Conservation (phyloP, 768 basidiomycete genomes). For the Mycena rosella region DNA sequence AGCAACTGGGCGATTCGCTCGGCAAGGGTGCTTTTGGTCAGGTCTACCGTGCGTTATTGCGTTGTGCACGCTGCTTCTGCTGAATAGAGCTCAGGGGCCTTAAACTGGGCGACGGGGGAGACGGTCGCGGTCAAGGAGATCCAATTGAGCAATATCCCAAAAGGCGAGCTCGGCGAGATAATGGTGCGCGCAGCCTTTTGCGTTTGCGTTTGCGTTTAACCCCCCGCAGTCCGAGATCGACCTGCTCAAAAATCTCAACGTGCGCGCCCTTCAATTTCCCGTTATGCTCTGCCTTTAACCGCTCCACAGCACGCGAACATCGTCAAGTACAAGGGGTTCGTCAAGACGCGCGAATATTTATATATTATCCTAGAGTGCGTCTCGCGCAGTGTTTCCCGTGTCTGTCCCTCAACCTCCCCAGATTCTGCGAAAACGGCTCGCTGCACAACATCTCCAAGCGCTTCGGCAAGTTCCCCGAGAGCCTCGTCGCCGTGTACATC, state of each 20-base stretch:
- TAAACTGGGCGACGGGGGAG: conserved; percentile 97
- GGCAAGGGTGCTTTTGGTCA: conserved; percentile 98
- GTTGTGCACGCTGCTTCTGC: neutral
- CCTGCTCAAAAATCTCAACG: conserved; percentile 95
- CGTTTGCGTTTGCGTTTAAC: conserved; percentile 29
- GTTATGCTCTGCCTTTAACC: conserved; percentile 18
- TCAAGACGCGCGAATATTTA: conserved; percentile 92
- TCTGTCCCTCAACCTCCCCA: conserved; percentile 44
- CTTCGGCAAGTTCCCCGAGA: conserved; percentile 99
- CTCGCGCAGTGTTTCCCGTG: too few relatives aligned
- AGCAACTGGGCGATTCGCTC: conserved; percentile 98
- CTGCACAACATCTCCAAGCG: conserved; percentile 95
- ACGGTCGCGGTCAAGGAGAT: conserved; percentile 99
- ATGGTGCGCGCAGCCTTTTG: conserved; percentile 74
- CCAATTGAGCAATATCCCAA: conserved; percentile 92
- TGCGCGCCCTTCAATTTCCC: conserved; percentile 57
- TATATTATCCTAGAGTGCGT: conserved; percentile 96
- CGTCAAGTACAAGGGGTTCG: conserved; percentile 99
- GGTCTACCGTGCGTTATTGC: conserved; percentile 84
- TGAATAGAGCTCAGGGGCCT: conserved; percentile 66
- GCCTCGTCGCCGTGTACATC: conserved; percentile 95
- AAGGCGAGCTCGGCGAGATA: conserved; percentile 94
- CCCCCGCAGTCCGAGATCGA: conserved; percentile 90
- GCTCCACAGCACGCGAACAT: conserved; percentile 88
- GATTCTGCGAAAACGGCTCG: conserved; percentile 98